Conservation (phyloP, 352 stramenopile genomes). For the Phytophthora cryptogea region DNA sequence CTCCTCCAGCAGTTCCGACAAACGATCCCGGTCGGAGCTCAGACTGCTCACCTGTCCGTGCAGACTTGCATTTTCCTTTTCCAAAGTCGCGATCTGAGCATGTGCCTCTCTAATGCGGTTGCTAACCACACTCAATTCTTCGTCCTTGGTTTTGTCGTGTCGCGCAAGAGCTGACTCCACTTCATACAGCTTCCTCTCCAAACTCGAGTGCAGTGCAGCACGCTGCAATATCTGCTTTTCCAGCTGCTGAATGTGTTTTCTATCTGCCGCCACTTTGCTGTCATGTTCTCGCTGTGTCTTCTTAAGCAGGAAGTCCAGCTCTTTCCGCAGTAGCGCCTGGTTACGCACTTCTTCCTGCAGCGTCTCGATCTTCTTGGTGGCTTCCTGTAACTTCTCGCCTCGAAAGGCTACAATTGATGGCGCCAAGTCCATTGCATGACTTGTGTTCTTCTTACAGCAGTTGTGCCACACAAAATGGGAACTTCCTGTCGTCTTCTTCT, state of each 20-base stretch:
- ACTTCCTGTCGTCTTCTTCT: conserved; percentile 36
- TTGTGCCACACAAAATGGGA: conserved; percentile 80
- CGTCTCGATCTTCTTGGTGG: conserved; percentile 44
- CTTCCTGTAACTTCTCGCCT: conserved; percentile 75
- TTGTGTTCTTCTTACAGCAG: conserved; percentile 83
- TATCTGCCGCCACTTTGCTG: conserved; percentile 57
- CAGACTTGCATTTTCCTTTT: conserved; percentile 48
- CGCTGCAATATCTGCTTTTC: conserved; percentile 80
- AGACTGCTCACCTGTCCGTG: conserved; percentile 32
- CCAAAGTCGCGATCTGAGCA: conserved; percentile 33
- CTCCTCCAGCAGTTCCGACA: conserved; percentile 38
- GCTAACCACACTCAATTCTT: conserved; percentile 43
- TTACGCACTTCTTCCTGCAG: conserved; percentile 70
- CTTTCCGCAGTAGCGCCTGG: conserved; percentile 59
- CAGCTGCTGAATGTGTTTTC: conserved; percentile 71
- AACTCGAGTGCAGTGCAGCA: conserved; percentile 56
- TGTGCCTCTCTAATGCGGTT: conserved; percentile 39
- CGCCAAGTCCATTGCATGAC: conserved; percentile 63
- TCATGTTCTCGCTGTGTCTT: conserved; percentile 77
- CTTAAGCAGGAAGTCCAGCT: conserved; percentile 74
- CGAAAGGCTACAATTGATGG: conserved; percentile 77
- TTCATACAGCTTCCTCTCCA: conserved; percentile 79
- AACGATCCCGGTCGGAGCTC: conserved; percentile 36
- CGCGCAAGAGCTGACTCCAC: conserved; percentile 60
- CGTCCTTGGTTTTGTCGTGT: conserved; percentile 52